These are phyloP conservation scores for Cystobasidium onofrii DNA, from an alignment of 768 basidiomycete genomes.

Conservation along the genomic window DNA sequence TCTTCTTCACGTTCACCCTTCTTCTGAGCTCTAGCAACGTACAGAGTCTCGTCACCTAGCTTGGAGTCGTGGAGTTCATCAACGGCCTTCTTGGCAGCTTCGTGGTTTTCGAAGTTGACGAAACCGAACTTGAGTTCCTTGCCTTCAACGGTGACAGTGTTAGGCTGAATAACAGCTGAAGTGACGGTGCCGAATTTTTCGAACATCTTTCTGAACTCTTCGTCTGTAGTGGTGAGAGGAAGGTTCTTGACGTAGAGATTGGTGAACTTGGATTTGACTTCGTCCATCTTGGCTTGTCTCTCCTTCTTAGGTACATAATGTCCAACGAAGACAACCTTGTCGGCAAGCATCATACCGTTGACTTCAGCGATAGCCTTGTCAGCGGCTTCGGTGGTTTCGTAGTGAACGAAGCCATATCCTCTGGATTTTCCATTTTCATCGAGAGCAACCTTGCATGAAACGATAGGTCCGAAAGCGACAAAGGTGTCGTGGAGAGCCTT, in stretches of 20 bases:
- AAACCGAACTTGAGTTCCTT: constrained; percentile 97
- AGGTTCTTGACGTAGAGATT: constrained; percentile 98
- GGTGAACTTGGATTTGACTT: constrained; percentile 94
- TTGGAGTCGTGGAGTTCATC: constrained; percentile 82
- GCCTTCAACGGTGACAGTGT: constrained; percentile 64
- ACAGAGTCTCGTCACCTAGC: constrained; percentile 75
- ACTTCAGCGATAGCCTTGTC: constrained; percentile 95
- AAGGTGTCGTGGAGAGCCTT: constrained; percentile 99
- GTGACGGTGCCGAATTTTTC: constrained; percentile 69
- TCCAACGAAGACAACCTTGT: constrained; percentile 98
- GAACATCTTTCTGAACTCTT: constrained; percentile 80
- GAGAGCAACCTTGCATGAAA: constrained; percentile 97
- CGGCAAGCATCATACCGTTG: constrained; percentile 97
- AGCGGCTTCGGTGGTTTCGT: constrained; percentile 93
- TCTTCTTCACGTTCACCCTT: constrained; percentile 97
- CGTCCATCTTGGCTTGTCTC: constrained; percentile 95
- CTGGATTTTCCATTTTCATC: constrained; percentile 92
- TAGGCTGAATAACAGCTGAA: constrained; percentile 65
- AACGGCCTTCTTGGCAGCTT: constrained; percentile 81
- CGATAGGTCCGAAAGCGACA: constrained; percentile 93
- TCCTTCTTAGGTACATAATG: constrained; percentile 97
- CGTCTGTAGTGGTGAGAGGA: constrained; percentile 69
- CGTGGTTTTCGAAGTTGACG: constrained; percentile 90
- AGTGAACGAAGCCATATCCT: constrained; percentile 98
- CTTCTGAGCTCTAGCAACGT: constrained; percentile 94